Evolutionary conservation across 1,139 yeast genomes (phyloP), one percentile per base, ranked within the genome.

Genomic region (Saccharomycopsis phalli): DNA sequence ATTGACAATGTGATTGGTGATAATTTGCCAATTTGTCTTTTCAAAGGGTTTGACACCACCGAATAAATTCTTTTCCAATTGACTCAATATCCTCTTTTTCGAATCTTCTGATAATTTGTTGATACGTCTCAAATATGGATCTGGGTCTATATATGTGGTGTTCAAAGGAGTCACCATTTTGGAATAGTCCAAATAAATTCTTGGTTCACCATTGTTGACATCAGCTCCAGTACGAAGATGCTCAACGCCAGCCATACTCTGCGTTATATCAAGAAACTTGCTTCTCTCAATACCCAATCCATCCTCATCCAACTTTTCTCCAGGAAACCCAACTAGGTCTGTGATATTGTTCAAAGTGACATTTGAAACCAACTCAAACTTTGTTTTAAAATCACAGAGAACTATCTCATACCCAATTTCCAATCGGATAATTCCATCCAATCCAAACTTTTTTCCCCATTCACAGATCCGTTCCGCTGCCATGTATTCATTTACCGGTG

Each of bases 391-490:
- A 50, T 74, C 71, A 56, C 81, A 75, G 16, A 74, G 42, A 8
- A 74, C 61, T 17, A 74, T 62, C 52, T 75, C 81, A 51, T 63
- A 75, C 0, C 78, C 79, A 33, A 70, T 58, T 50, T 74, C 80
- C 21, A 74, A 58, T 47, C 81, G 58, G 6, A 75, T 58, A 20
- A 64, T 58, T 0, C 80, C 81, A 52, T 74, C 69, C 45, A 68
- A 44, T 42, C 71, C 55, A 42, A 68, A 69, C 5, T 61, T 51
- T 39, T 56, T 46, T 4, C 76, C 77, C 76, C 76, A 71, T 27
- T 60, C 48, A 52, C 80, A 74, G 17, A 73, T 71, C 19, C 49
- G 53, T n/a, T 58, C 57, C 1, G 77, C 74, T 16, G 57, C 51
- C 1, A 46, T 46, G 17, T 49, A 43, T 20, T 50, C 48, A n/a